A percentile compares a stretch with the other conserved stretches of the same genome.
phyloP scores from a whole-genome alignment of 2,329 filamentous ascomycete species.

The Alternaria arborescens region DNA sequence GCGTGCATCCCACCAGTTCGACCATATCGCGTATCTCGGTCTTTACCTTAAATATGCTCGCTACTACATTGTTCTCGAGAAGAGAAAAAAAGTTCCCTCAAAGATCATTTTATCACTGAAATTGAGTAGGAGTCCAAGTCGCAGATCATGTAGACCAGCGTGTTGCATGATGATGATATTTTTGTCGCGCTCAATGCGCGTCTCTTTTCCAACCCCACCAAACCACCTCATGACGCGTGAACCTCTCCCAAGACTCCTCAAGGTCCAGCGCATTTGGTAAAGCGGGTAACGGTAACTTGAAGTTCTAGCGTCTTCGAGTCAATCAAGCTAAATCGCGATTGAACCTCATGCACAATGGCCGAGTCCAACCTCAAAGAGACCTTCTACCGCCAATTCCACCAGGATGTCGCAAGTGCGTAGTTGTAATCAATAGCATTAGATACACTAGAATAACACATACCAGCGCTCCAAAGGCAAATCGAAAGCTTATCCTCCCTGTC shows the following conservation, averaged over 20 bases:
- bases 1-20: conserved; percentile 16
- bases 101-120: neutral
- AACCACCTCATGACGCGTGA: neutral
- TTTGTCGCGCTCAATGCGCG: neutral
- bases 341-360: conserved; percentile 3
- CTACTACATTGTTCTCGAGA: neutral
- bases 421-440: neutral
- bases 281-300: too few species aligned
- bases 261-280: neutral
- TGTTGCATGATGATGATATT: conserved; percentile 1
- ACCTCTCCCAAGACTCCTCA: neutral
- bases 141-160: neutral
- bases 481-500: conserved; percentile 70
- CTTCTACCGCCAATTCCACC: conserved; percentile 86
- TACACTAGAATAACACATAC: conserved; percentile 14
- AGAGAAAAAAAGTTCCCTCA: neutral
- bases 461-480: conserved; percentile 82
- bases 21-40: conserved; percentile 5
- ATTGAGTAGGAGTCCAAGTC: neutral
- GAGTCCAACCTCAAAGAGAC: conserved; percentile 69
- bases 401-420: conserved; percentile 71
- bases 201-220: conserved; percentile 7
- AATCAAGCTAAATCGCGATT: too few species aligned
- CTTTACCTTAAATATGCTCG: neutral
- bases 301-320: too few species aligned